Conservation (phyloP, 441 rosid genomes). For the Pelargonium cotyledonis region DNA sequence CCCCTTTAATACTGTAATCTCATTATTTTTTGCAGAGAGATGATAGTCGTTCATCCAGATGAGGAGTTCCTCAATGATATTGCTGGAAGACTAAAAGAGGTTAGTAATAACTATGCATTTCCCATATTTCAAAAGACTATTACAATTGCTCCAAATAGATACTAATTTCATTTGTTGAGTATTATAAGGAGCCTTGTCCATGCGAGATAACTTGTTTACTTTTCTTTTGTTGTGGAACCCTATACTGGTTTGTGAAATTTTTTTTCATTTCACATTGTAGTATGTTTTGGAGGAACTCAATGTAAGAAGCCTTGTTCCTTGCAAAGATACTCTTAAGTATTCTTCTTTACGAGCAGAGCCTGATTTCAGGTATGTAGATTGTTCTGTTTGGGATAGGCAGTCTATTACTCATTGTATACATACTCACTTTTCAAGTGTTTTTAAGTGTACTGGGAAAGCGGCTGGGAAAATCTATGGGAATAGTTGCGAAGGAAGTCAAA, state of each 20-base stretch:
- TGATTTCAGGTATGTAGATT: constrained; percentile 68
- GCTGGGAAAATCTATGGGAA: constrained; percentile 91
- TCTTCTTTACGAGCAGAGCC: constrained; percentile 92
- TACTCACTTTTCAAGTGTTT: constrained; percentile 20
- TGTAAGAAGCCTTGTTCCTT: constrained; percentile 70
- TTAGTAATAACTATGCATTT: constrained; percentile 25
- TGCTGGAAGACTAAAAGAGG: constrained; percentile 86
- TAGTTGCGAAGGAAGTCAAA: constrained; percentile 76
- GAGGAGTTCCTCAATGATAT: constrained; percentile 82
- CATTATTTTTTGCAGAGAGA: constrained; percentile 50
- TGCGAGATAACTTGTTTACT: neutral
- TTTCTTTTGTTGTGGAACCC: neutral
- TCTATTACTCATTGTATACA: constrained; percentile 5
- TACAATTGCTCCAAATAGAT: neutral
- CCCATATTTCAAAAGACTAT: neutral
- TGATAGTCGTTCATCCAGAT: constrained; percentile 88
- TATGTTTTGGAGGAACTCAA: constrained; percentile 94
- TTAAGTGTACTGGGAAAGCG: constrained; percentile 78
- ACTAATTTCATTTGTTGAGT: neutral
- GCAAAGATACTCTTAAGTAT: constrained; percentile 77
- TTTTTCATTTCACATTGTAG: constrained; percentile 39
- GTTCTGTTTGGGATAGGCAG: constrained; percentile 6
- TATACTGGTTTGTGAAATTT: constrained; percentile 1
- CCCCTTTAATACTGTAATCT: neutral
- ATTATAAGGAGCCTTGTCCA: neutral